These are phyloP conservation scores for Chrysoporthe cubensis DNA, from an alignment of 2,329 filamentous ascomycete genomes.

Conservation along the genomic window DNA sequence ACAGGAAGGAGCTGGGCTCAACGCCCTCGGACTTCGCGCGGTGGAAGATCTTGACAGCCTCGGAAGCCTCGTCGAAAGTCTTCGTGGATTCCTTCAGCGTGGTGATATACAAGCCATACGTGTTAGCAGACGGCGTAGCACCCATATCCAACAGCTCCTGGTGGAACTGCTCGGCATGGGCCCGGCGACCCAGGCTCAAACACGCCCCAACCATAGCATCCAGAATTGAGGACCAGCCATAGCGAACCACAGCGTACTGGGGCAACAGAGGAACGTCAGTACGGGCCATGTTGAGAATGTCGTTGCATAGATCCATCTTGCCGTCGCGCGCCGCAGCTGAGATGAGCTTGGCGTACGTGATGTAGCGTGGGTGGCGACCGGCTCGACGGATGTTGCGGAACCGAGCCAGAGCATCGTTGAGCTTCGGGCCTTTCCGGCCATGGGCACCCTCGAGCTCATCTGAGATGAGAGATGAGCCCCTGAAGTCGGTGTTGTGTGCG, in stretches of 20 bases:
- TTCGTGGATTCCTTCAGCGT: conserved; percentile 96
- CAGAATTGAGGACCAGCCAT: conserved; percentile 94
- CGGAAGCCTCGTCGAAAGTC: conserved; percentile 96
- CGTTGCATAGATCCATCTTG: conserved; percentile 79
- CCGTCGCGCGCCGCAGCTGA: conserved; percentile 84
- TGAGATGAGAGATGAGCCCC: conserved; percentile 87
- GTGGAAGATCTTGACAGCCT: conserved; percentile 96
- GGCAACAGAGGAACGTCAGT: conserved; percentile 83
- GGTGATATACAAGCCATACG: conserved; percentile 98
- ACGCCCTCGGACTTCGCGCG: conserved; percentile 92
- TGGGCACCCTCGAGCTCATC: conserved; percentile 84
- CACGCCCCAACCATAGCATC: conserved; percentile 96
- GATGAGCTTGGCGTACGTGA: conserved; percentile 96
- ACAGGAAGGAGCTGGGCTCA: conserved; percentile 93
- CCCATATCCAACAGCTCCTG: conserved; percentile 91
- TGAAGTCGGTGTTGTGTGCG: conserved; percentile 87
- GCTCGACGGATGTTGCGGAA: conserved; percentile 93
- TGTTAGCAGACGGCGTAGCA: conserved; percentile 91
- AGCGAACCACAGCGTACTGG: conserved; percentile 85
- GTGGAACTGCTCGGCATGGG: conserved; percentile 83
- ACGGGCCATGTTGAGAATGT: conserved; percentile 87
- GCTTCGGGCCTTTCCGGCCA: conserved; percentile 71
- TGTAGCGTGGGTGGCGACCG: conserved; percentile 90
- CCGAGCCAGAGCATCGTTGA: conserved; percentile 80
- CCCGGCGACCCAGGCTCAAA: conserved; percentile 79